These are phyloP conservation scores for Saccharomyces jurei DNA, from an alignment of 805 yeast species.

Conservation along the genomic window DNA sequence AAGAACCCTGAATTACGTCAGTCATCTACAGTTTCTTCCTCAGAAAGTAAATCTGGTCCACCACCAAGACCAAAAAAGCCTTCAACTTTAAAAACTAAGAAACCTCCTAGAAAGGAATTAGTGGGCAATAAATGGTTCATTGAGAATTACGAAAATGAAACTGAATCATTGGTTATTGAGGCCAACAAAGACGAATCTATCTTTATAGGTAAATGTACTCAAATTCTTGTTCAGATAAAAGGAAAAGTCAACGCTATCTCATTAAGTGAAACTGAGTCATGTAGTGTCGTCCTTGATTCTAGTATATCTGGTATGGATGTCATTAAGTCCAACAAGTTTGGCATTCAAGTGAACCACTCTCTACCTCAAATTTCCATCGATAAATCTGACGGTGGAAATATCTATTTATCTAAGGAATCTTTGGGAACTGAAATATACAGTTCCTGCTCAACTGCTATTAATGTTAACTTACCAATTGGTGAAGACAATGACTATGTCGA, in stretches of 20 bases:
- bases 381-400: constrained; percentile 77
- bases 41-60: constrained; percentile 33
- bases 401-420: constrained; percentile 70
- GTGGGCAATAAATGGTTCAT: constrained; percentile 85
- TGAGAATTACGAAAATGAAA: constrained; percentile 63
- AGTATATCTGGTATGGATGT: constrained; percentile 83
- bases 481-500: constrained; percentile 71
- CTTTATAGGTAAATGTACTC: constrained; percentile 73
- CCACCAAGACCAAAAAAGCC: constrained; percentile 88
- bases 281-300: constrained; percentile 75
- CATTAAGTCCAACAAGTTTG: constrained; percentile 73
- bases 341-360: constrained; percentile 73
- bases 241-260: constrained; percentile 91
- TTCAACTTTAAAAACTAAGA: constrained; percentile 41
- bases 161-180: constrained; percentile 51
- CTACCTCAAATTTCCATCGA: constrained; percentile 83
- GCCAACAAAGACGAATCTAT: constrained; percentile 83
- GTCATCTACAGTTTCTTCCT: constrained; percentile 38
- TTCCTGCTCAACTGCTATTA: constrained; percentile 76
- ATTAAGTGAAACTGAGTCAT: constrained; percentile 58
- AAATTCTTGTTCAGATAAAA: constrained; percentile 67
- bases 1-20: constrained; percentile 77
- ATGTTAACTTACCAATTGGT: constrained; percentile 70
- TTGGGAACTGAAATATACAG: constrained; percentile 72
- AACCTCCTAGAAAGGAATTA: constrained; percentile 61